These are phyloP conservation scores for Pisolithus thermaeus DNA, from an alignment of 1,284 basidiomycete species.

Conservation along the genomic window DNA sequence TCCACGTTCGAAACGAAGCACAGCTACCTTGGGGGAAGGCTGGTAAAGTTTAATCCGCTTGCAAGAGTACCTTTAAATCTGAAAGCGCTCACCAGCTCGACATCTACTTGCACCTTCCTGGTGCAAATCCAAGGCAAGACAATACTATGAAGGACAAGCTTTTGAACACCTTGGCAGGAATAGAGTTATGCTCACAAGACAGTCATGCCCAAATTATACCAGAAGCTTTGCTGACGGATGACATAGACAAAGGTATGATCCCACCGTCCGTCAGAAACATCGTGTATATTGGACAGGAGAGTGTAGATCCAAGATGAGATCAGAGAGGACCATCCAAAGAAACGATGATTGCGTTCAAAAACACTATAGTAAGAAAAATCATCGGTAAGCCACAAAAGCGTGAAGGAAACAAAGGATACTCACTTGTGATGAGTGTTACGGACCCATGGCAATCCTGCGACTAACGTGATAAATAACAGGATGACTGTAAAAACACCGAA, in stretches of 20 bases:
- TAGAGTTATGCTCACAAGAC: constrained; percentile 44
- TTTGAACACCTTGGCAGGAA: background rate
- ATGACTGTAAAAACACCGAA: constrained; percentile 53
- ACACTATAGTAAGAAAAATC: constrained; percentile 34
- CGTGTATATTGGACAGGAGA: constrained; percentile 57
- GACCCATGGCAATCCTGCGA: constrained; percentile 64
- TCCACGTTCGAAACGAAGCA: constrained; percentile 54
- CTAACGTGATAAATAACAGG: constrained; percentile 49
- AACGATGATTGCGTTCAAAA: constrained; percentile 72
- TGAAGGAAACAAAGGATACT: constrained; percentile 17
- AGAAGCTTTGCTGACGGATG: constrained; percentile 66
- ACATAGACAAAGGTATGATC: constrained; percentile 47
- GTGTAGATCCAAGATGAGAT: constrained; percentile 62
- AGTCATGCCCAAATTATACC: constrained; percentile 70
- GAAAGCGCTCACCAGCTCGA: constrained; percentile 56
- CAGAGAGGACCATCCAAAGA: constrained; percentile 66
- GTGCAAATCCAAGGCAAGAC: constrained; percentile 71
- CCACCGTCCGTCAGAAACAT: constrained; percentile 49
- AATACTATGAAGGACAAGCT: constrained; percentile 38
- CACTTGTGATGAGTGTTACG: constrained; percentile 75
- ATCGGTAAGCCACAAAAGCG: constrained; percentile 4
- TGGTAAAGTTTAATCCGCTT: constrained; percentile 19
- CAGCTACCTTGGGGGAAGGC: constrained; percentile 57
- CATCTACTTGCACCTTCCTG: constrained; percentile 64
- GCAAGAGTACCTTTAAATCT: background rate